Evolutionary conservation across 805 yeast genomes (phyloP), one percentile per base, ranked within the genome.

Genomic region (Pichia californica): DNA sequence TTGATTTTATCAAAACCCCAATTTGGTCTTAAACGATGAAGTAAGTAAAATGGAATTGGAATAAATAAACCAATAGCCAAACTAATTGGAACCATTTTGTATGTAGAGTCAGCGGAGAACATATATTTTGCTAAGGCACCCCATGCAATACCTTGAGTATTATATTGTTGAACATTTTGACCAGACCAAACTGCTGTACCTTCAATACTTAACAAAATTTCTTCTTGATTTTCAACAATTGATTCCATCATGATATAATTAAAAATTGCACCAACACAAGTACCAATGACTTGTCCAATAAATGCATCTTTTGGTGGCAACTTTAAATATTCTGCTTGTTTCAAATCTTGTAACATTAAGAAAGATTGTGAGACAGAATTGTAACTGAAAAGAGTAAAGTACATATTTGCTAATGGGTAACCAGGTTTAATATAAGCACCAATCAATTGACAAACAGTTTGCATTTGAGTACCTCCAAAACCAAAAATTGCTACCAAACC

Each of bases 211-310:
- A 30, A 50, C 36, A 49, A 55, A 36, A 53, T 62, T 50, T 48
- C 65, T 43, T 33, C 58, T 54, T 36, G 53, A 38, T 61, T 51
- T 21, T 62, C 57, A 26, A 59, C 66, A 38, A 59, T 53, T 18
- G 58, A 45, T 50, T 64, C 62, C 50, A 64, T 54, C 55, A 54
- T 54, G 41, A 54, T 54, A 47, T 49, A 54, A 46, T 54, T 54
- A 47, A 54, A 54, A 26, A 54, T 49, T 4, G 56, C 43, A 32
- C 57, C 57, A 34, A 54, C 46, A 14, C 49, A 21, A 27, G 72
- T 68, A 40, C 74, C 74, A 39, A 57, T 36, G 46, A 70, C 55
- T 55, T 71, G 77, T 15, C 69, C 73, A 48, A 59, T 54, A 52
- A 71, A 71, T 33, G 69, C 56, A 36, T 52, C 25, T 70, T 14